A percentile compares a stretch with the other conserved stretches of the same genome.
These are phyloP conservation scores for Trichoderma sp. DNA, from an alignment of 2,329 filamentous ascomycete genomes.

Conservation along the genomic window DNA sequence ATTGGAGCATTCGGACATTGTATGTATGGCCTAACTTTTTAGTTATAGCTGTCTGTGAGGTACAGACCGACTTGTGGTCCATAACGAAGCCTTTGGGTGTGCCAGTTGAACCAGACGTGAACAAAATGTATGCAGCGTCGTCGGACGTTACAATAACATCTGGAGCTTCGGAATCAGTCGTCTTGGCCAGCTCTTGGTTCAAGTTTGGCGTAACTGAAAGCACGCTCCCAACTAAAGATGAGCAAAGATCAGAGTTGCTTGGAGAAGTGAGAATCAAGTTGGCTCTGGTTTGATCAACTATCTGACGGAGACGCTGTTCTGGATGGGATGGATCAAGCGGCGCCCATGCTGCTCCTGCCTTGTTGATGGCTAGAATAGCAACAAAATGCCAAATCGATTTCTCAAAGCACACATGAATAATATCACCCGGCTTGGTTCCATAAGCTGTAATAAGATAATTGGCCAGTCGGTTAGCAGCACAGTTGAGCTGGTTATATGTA, in stretches of 20 bases:
- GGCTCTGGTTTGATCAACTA: slow-evolving; percentile 10
- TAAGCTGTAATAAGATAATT: background rate
- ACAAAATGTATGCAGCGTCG: background rate
- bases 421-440: background rate
- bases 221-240: slow-evolving; percentile 15
- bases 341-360: slow-evolving; percentile 26
- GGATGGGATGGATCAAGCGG: slow-evolving; percentile 25
- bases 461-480: slow-evolving; percentile 1
- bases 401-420: slow-evolving; percentile 15
- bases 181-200: background rate
- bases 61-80: background rate
- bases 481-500: slow-evolving; percentile 5
- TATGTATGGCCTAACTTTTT: background rate
- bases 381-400: slow-evolving; percentile 11
- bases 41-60: background rate
- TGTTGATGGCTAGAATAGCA: slow-evolving; percentile 14
- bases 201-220: slow-evolving; percentile 15
- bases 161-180: background rate
- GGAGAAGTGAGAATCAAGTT: slow-evolving; percentile 10
- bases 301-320: slow-evolving; percentile 10
- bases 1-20: background rate
- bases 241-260: slow-evolving; percentile 25
- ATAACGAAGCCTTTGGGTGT: slow-evolving; percentile 12
- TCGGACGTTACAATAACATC: background rate
- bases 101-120: slow-evolving; percentile 15